Conservation (phyloP, 108 stramenopile genomes). For the Hondaea fermentalgiana region DNA sequence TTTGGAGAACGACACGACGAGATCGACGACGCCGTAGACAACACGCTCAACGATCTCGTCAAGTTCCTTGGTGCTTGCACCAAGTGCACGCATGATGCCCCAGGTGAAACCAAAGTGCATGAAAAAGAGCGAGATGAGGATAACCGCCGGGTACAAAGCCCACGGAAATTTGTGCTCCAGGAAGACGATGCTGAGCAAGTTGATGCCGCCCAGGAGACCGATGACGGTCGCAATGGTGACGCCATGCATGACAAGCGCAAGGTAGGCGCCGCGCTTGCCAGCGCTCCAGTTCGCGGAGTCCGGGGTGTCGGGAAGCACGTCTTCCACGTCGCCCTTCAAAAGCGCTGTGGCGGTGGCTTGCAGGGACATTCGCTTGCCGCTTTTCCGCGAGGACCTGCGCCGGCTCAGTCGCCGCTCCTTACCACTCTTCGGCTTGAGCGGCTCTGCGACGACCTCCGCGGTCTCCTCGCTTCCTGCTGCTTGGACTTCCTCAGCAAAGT, state of each 20-base stretch:
- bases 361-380: neutral
- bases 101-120: conserved; percentile 6
- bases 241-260: neutral
- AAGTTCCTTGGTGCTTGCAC: neutral
- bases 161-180: neutral
- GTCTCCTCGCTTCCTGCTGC: neutral
- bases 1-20: neutral
- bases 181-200: neutral
- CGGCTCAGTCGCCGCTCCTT: neutral
- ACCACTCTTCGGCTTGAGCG: too few species aligned
- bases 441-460: neutral
- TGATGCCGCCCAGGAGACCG: neutral
- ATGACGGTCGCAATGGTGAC: neutral
- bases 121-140: neutral
- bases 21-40: neutral
- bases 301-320: neutral
- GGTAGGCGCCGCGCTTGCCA: neutral
- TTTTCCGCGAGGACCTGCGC: neutral
- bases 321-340: neutral
- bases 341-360: neutral
- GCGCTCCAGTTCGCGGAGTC: neutral
- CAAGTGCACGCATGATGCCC: neutral
- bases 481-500: too few species aligned
- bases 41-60: neutral
- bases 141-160: neutral